Base-by-base conservation (phyloP, 129 eudicot genomes). In the Centella asiatica region DNA sequence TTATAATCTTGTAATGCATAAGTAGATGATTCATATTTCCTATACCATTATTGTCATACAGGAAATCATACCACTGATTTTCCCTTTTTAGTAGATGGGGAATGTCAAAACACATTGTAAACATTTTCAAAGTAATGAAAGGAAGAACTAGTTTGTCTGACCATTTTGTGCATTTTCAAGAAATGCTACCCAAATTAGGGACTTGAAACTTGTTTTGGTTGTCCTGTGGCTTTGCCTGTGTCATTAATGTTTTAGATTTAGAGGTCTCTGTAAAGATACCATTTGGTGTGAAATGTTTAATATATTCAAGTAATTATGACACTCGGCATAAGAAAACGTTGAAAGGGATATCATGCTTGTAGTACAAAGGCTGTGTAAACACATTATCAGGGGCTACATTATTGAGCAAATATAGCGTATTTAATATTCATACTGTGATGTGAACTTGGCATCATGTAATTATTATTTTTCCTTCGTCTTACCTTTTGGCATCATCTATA, bases 21-120 rank as follows among this genome's bases (percentile, higher is more conserved):
- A 44, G 33, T 48, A 13, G 60, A 26, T 51, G 45, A 75, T 71
- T 72, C 69, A 57, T 75, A 66, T 71, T 75, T 80, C 52, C 7
- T 34, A 44, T 59, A 24, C 52, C n/a, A 4, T 54, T 54, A 45
- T 53, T 52, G 56, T 26, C 55, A 44, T 12, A 68, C 51, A 56
- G 22, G 45, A 2, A 39, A 19, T 4, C 22, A n/a, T 6, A 44
- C 39, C 31, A 27, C 25, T 40, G 46, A 31, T 37, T 39, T 58
- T 77, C 69, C 70, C 69, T 29, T 40, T 69, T 66, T 44, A 31
- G 49, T 37, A 61, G 50, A 47, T 44, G 71, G 74, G 79, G 36
- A 55, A 61, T 44, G 13, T 47, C 44, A 59, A 37, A 60, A 15
- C 8, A 20, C 4, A 27, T 8, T 57, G 62, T 57, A 57, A 44